Base-by-base conservation (phyloP, 331 rosid genomes). In the Cydonia oblonga region DNA sequence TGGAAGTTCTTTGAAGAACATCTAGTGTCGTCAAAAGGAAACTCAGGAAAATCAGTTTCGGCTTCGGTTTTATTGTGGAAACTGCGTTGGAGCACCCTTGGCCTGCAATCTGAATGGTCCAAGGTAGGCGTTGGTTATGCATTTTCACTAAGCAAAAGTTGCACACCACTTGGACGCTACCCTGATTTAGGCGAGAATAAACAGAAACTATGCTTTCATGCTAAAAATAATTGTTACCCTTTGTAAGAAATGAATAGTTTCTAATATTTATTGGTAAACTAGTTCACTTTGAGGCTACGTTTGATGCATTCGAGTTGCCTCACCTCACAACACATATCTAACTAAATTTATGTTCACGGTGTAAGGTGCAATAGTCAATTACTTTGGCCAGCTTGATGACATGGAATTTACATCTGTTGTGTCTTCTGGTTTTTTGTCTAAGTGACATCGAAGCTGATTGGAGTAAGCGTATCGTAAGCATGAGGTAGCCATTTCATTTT, bases 361-460 rank as follows among this genome's bases (percentile, higher is more conserved):
- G 79, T 75, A 93, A 84, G 98, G 87, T 40, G 96, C 98, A 74
- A 93, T 93, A 68, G 97, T 91, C 63, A 93, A 91, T 75, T 93
- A 93, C 86, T 93, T 93, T 56, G 88, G 89, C 32, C 83, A 28
- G 4, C 29, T 28, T 28, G 29, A 28, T 28, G 29, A 28, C 29
- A 28, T 28, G 29, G 29, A 28, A 28, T 58, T 32, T 75, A n/a
- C 12, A 30, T 73, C 19, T 35, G 49, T 60, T 46, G 33, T 76
- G 15, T 49, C 40, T 23, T 72, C 32, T 35, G n/a, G 6, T 20
- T 16, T 5, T 57, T 35, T 71, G 24, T 20, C 52, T 53, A 89
- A 90, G 97, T 83, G 98, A 93, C 84, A 93, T 91, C 96, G 98
- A 91, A 86, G 90, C 82, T 24, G 97, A 93, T 80, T 93, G 97